These are phyloP conservation scores for Exobasidium rhododendri DNA, from an alignment of 1,284 basidiomycete species.

Conservation along the genomic window DNA sequence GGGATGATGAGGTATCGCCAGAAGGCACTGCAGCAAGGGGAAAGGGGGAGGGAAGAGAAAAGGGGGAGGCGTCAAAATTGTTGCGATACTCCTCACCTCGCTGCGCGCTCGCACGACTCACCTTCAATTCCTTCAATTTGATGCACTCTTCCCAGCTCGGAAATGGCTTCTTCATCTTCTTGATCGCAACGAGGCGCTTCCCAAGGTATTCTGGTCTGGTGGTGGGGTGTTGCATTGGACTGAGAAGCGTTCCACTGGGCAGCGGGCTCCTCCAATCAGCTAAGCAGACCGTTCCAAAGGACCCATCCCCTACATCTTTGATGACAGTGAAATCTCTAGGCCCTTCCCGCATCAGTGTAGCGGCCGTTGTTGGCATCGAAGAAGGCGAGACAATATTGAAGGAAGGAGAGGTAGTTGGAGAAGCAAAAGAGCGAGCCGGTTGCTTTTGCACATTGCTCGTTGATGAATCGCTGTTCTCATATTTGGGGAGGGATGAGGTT, in stretches of 20 bases:
- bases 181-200: conserved; percentile 92
- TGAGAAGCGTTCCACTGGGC: conserved; percentile 50
- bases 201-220: conserved; percentile 90
- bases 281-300: conserved; percentile 89
- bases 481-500: neutral
- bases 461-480: neutral
- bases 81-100: neutral
- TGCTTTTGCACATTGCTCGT: neutral
- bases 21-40: conserved; percentile 69
- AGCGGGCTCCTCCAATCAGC: conserved; percentile 98
- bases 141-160: conserved; percentile 96
- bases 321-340: conserved; percentile 49
- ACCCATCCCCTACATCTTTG: conserved; percentile 49
- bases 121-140: conserved; percentile 92
- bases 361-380: conserved; percentile 33
- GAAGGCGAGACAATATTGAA: neutral
- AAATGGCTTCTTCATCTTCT: conserved; percentile 97
- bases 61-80: neutral
- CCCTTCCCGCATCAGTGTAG: conserved; percentile 45
- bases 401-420: neutral
- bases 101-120: conserved; percentile 54
- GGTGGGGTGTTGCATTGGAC: conserved; percentile 57
- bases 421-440: neutral
- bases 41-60: neutral
- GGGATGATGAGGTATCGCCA: conserved; percentile 87